Conservation (phyloP, 1,139 yeast genomes). For the Yamadazyma taylorii region DNA sequence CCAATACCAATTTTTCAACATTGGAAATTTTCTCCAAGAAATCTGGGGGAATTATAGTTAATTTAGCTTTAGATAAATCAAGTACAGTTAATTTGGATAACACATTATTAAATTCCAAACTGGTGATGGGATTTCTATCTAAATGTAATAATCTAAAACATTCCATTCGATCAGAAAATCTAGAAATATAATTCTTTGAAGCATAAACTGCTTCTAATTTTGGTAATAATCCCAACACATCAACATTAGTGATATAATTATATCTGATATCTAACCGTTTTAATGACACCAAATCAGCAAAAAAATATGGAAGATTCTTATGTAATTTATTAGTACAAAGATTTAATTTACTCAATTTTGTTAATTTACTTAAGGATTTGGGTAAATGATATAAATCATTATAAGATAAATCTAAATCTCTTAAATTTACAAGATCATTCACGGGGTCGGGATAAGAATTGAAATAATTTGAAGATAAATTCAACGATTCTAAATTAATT, state of each 20-base stretch:
- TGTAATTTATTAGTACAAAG: constrained; percentile 72
- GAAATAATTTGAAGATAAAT: constrained; percentile 80
- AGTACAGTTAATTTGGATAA: constrained; percentile 67
- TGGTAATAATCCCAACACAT: constrained; percentile 62
- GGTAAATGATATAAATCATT: constrained; percentile 69
- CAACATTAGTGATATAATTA: constrained; percentile 66
- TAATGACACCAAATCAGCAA: constrained; percentile 55
- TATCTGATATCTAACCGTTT: constrained; percentile 77
- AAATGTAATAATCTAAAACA: constrained; percentile 52
- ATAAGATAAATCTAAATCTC: constrained; percentile 78
- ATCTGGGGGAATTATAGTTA: constrained; percentile 68
- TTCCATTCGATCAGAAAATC: constrained; percentile 62
- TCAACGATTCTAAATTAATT: constrained; percentile 56
- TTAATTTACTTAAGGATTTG: constrained; percentile 56
- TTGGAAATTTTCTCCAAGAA: constrained; percentile 63
- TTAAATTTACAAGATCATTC: constrained; percentile 58
- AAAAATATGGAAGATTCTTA: constrained; percentile 54
- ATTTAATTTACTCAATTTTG: constrained; percentile 64
- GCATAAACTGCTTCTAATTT: constrained; percentile 71
- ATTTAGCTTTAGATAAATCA: constrained; percentile 78
- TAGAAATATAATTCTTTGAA: constrained; percentile 75
- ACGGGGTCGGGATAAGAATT: constrained; percentile 67
- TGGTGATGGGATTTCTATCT: constrained; percentile 77
- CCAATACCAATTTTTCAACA: constrained; percentile 73
- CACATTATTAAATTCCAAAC: constrained; percentile 58